These are phyloP conservation scores for Colletotrichum sp. DNA, from an alignment of 2,329 filamentous ascomycete species.

Conservation along the genomic window DNA sequence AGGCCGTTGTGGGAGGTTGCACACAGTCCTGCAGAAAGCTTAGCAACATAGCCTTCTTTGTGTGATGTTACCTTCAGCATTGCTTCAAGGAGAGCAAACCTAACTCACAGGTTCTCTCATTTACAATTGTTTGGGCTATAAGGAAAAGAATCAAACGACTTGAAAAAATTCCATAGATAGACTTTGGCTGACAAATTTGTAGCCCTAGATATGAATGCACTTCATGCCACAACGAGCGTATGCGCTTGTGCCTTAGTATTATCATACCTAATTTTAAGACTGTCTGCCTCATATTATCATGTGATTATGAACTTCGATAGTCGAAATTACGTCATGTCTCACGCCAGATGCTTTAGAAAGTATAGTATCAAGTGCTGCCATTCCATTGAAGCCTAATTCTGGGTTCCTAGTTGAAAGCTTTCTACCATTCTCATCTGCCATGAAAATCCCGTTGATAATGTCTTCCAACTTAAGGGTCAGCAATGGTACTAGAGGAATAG, in stretches of 20 bases:
- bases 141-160: rapidly evolving
- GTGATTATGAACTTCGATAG: background rate
- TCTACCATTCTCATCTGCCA: background rate
- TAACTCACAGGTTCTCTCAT: background rate
- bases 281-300: background rate
- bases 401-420: background rate
- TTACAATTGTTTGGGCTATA: background rate
- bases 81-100: background rate
- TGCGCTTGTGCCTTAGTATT: background rate
- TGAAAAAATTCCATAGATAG: background rate
- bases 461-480: background rate
- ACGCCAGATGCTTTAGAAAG: rapidly evolving
- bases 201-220: background rate
- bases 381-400: background rate
- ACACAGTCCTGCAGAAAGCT: background rate
- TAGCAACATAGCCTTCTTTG: background rate
- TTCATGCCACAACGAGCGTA: rapidly evolving
- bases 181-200: rapidly evolving
- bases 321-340: rapidly evolving
- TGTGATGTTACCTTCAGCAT: background rate
- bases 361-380: background rate
- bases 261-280: rapidly evolving
- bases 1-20: background rate
- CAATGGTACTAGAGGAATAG: background rate
- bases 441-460: rapidly evolving